Evolutionary conservation across 2,329 filamentous ascomycete species (phyloP).

Genomic region (Alternaria arbusti): DNA sequence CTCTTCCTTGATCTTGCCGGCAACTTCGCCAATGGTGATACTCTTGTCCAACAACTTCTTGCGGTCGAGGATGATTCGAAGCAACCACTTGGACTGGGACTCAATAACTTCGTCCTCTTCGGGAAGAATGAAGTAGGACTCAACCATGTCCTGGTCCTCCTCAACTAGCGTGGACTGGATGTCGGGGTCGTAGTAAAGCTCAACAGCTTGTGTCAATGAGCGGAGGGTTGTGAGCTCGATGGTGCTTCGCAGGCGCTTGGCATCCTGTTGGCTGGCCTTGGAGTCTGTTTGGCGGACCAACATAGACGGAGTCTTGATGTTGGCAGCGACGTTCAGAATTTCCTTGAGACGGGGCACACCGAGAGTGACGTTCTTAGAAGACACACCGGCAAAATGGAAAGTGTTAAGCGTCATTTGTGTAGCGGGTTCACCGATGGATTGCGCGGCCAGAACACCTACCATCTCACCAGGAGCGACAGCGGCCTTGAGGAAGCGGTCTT

Average conservation of each 20-base stretch:
- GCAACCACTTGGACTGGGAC: conserved; percentile 88
- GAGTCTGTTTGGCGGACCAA: conserved; percentile 77
- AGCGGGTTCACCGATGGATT: conserved; percentile 97
- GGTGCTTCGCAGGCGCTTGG: conserved; percentile 83
- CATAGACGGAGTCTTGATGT: conserved; percentile 99
- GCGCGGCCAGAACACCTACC: conserved; percentile 96
- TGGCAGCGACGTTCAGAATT: conserved; percentile 95
- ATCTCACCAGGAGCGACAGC: conserved; percentile 94
- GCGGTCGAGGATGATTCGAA: conserved; percentile 90
- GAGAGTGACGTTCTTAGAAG: conserved; percentile 98
- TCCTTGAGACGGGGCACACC: conserved; percentile 99
- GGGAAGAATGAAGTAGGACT: conserved; percentile 94
- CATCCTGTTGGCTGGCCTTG: conserved; percentile 73
- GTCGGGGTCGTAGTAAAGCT: conserved; percentile 97
- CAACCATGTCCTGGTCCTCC: conserved; percentile 90
- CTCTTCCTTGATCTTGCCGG: conserved; percentile 84
- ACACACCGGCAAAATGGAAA: conserved; percentile 99
- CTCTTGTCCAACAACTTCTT: conserved; percentile 96
- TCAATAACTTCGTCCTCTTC: conserved; percentile 69
- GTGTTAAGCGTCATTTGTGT: conserved; percentile 99
- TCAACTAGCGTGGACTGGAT: conserved; percentile 84
- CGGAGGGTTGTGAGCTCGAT: conserved; percentile 95
- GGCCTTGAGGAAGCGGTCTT: conserved; percentile 84
- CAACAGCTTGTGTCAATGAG: conserved; percentile 87
- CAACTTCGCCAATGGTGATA: conserved; percentile 89